These are phyloP conservation scores for Oryza officinalis DNA, from an alignment of 176 grass and related monocot species.

Conservation along the genomic window DNA sequence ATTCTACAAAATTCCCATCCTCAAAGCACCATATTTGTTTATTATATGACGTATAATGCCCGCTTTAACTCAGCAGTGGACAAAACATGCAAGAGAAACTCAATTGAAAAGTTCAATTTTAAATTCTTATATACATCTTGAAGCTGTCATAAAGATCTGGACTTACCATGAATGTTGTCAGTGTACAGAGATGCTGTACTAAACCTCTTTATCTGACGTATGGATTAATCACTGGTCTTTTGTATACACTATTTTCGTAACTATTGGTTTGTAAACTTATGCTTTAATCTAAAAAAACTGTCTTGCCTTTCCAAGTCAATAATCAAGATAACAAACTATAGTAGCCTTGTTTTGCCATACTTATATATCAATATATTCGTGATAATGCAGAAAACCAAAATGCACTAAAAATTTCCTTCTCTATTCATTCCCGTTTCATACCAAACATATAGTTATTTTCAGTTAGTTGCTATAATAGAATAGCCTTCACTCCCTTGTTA, in stretches of 20 bases:
- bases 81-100: constrained; percentile 6
- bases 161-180: background rate
- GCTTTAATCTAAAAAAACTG: background rate
- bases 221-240: background rate
- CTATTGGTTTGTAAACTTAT: background rate
- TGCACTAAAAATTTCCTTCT: background rate
- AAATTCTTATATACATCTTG: background rate
- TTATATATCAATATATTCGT: background rate
- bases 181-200: background rate
- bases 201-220: background rate
- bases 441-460: constrained; percentile 22
- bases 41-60: background rate
- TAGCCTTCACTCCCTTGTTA: background rate
- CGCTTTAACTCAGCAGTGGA: background rate
- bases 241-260: constrained; percentile 20
- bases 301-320: background rate
- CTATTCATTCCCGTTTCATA: background rate
- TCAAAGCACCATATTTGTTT: background rate
- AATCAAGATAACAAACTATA: background rate
- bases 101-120: background rate
- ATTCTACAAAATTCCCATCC: background rate
- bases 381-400: background rate
- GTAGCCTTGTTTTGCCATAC: background rate
- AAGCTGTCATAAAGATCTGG: background rate
- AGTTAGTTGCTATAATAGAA: constrained; percentile 12